Base-by-base conservation (phyloP, 2,329 filamentous ascomycete species). In the Tolypocladium album region DNA sequence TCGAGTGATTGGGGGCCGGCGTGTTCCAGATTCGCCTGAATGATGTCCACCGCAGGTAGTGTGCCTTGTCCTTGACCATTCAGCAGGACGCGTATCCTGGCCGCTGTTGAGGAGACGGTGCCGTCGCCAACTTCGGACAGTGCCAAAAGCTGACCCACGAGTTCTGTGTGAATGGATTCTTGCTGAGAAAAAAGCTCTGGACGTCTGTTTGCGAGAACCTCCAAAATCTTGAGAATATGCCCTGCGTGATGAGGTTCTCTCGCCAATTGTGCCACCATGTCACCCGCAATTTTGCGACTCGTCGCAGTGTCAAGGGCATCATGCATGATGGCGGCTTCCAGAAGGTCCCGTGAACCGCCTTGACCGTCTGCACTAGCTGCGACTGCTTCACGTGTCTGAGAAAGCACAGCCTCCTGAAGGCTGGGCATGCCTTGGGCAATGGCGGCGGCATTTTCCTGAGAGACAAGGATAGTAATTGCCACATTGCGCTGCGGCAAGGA, bases 1-100 rank as follows among this genome's bases (percentile, higher is more conserved):
- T 77, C 75, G 1, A 87, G 69, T 1, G 82, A 84, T 20, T 77
- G 75, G 1, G 75, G 67, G 0, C 74, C 74, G 2, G 77, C 80
- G 12, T 69, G 72, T 59, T 84, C 79, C 3, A 87, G 73, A 55
- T 84, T 84, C 22, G 77, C 74, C 60, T 82, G 79, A 9, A 87
- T 78, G 8, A 87, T 80, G 8, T 72, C 74, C 31, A 81, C 66
- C 20, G 82, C 69, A 3, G 80, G 78, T 1, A 77, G 70, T 13
- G 75, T 75, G 17, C 73, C 74, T n/a, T 71, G 69, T 0, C 71
- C 69, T 20, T 77, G 73, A 8, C 69, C 72, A 38, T 83, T 79
- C 17, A 86, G 66, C 1, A 81, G 68, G 0, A 74, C 68, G 15
- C 76, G 79, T 27, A 86, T 67, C 0, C 69, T 67, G 2, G 69